A percentile compares a stretch with the other conserved stretches of the same genome.
Conservation (phyloP, 176 grass and related monocot genomes). For the Musa itinerans region DNA sequence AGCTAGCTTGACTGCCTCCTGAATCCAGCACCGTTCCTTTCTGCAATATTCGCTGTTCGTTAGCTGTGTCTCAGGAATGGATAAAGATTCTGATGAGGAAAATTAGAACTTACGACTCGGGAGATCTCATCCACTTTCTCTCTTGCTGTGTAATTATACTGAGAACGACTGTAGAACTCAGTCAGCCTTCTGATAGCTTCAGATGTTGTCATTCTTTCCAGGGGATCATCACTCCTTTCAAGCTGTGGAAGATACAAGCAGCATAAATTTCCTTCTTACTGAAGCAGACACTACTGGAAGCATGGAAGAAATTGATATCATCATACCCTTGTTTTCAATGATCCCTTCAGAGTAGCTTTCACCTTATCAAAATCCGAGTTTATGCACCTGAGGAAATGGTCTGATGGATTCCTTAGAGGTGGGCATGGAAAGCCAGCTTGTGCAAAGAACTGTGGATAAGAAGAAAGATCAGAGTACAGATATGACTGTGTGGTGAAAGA, state of each 20-base stretch:
- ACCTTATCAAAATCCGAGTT: conserved; percentile 99
- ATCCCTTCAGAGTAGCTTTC: conserved; percentile 93
- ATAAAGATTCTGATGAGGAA: not conserved
- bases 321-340: conserved; percentile 71
- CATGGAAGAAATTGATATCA: too few relatives aligned
- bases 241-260: conserved; percentile 20
- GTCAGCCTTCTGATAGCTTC: conserved; percentile 72
- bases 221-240: conserved; percentile 72
- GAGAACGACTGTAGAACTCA: conserved; percentile 53
- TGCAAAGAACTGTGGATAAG: conserved; percentile 58
- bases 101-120: conserved; percentile 45
- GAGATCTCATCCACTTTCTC: conserved; percentile 91
- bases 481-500: too few relatives aligned
- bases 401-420: conserved; percentile 74
- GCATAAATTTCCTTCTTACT: conserved; percentile 13
- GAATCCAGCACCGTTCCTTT: conserved; percentile 86
- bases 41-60: conserved; percentile 29
- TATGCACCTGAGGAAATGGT: conserved; percentile 91
- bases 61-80: not conserved
- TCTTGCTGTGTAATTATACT: conserved; percentile 52
- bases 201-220: conserved; percentile 72
- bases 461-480: not conserved
- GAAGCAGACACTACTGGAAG: not conserved
- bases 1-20: conserved; percentile 83
- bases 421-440: conserved; percentile 86